phyloP scores from a whole-genome alignment of 768 basidiomycete genomes.

The Mycena crocata region DNA sequence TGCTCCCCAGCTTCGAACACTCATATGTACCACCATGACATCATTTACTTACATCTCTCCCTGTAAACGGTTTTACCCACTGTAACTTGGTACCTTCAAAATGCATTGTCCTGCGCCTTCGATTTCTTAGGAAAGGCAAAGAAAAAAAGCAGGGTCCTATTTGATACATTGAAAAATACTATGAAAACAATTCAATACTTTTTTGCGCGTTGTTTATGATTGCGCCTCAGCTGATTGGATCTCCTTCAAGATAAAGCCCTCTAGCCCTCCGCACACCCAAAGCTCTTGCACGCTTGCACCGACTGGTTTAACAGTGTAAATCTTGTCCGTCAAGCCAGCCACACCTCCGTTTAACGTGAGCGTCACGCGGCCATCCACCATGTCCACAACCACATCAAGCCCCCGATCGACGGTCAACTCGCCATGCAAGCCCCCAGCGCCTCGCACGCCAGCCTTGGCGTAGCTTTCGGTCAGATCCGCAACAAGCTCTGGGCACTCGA shows the following conservation, averaged over 20 bases:
- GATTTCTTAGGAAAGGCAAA: neutral
- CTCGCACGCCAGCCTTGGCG: constrained; percentile 79
- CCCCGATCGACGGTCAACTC: constrained; percentile 87
- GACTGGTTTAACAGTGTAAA: constrained; percentile 79
- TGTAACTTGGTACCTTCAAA: neutral
- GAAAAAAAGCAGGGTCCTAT: constrained; percentile 4
- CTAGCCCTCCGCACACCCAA: constrained; percentile 95
- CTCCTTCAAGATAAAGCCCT: constrained; percentile 89
- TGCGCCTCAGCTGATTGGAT: constrained; percentile 55
- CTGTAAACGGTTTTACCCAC: neutral
- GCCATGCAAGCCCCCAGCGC: constrained; percentile 82
- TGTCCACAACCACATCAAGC: constrained; percentile 72
- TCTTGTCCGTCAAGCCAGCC: constrained; percentile 55
- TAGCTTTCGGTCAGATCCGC: constrained; percentile 81
- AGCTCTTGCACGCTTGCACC: constrained; percentile 97
- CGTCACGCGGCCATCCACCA: constrained; percentile 75
- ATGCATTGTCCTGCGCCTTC: neutral
- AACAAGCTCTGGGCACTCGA: constrained; percentile 93
- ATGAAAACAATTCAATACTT: constrained; percentile 34
- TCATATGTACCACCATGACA: constrained; percentile 19
- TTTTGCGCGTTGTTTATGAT: neutral
- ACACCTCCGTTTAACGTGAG: constrained; percentile 53
- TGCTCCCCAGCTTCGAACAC: neutral
- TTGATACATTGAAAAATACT: constrained; percentile 23
- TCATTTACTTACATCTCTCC: constrained; percentile 10